Conservation (phyloP, 352 stramenopile genomes). For the Bremia lactucae region DNA sequence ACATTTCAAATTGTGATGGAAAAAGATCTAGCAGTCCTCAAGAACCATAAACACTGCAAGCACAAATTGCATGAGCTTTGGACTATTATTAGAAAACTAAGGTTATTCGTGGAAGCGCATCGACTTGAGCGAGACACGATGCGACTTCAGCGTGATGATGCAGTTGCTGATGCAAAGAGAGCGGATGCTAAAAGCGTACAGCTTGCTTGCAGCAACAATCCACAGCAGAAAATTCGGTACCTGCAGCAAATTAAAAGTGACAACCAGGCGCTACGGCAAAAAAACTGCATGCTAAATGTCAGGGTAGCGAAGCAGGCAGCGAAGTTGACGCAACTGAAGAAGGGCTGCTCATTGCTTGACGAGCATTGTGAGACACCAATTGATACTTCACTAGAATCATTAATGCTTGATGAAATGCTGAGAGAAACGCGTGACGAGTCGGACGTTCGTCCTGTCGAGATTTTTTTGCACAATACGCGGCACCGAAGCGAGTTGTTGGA, state of each 20-base stretch:
- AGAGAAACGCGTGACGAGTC: conserved; percentile 13
- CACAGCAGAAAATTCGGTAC: conserved; percentile 68
- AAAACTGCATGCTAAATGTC: conserved; percentile 49
- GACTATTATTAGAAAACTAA: conserved; percentile 49
- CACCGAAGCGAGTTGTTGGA: conserved; percentile 35
- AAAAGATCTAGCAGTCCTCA: conserved; percentile 15
- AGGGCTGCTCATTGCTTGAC: conserved; percentile 6
- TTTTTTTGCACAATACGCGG: conserved; percentile 44
- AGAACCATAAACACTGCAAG: conserved; percentile 43
- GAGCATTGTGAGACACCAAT: neutral
- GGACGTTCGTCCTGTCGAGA: conserved; percentile 20
- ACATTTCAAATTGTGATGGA: conserved; percentile 21
- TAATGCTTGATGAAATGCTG: conserved; percentile 13
- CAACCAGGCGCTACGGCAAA: conserved; percentile 35
- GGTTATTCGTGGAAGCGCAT: conserved; percentile 50
- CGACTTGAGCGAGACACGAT: conserved; percentile 40
- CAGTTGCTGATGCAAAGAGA: conserved; percentile 34
- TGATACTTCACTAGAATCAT: conserved; percentile 3
- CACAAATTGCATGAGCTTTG: conserved; percentile 61
- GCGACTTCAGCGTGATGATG: conserved; percentile 44
- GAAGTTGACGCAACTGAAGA: conserved; percentile 12
- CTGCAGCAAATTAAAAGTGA: conserved; percentile 59
- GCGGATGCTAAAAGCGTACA: conserved; percentile 48
- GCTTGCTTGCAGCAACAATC: conserved; percentile 50
- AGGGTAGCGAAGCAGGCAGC: conserved; percentile 18